These are phyloP conservation scores for Lachnellula arida DNA, from an alignment of 2,329 filamentous ascomycete genomes.

Conservation along the genomic window DNA sequence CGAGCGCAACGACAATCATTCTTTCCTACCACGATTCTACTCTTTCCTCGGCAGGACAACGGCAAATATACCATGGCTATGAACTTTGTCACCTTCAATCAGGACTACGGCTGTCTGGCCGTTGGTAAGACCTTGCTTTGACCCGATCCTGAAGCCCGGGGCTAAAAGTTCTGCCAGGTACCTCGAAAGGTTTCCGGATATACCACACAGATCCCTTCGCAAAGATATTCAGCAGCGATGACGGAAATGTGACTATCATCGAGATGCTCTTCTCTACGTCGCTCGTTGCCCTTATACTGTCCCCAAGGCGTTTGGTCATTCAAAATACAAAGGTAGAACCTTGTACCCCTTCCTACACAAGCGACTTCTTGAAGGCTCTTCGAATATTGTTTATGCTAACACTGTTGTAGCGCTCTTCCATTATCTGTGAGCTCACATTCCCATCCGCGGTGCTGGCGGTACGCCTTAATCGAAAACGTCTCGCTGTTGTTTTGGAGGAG, in stretches of 20 bases:
- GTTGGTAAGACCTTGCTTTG: conserved; percentile 59
- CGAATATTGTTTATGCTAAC: conserved; percentile 5
- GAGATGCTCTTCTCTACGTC: conserved; percentile 99
- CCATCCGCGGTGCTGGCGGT: conserved; percentile 94
- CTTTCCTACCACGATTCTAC: no score
- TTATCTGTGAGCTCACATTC: conserved; percentile 98
- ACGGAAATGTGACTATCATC: conserved; percentile 91
- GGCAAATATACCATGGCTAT: conserved; percentile 57
- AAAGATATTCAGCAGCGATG: conserved; percentile 90
- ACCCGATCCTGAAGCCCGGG: neutral
- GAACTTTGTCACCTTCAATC: conserved; percentile 99
- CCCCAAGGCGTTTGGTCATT: conserved; percentile 87
- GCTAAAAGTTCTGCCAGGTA: conserved; percentile 51
- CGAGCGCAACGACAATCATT: no score
- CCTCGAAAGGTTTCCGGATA: conserved; percentile 89
- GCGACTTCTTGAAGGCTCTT: neutral
- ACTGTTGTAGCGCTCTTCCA: conserved; percentile 55
- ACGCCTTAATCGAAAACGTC: conserved; percentile 85
- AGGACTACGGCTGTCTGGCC: conserved; percentile 95
- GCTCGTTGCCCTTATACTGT: conserved; percentile 87
- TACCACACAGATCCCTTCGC: conserved; percentile 96
- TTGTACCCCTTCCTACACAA: neutral
- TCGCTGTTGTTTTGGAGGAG: conserved; percentile 90
- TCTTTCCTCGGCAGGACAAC: neutral
- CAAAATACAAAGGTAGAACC: conserved; percentile 86